These are phyloP conservation scores for Mycena indigotica DNA, from an alignment of 768 basidiomycete genomes.

Conservation along the genomic window DNA sequence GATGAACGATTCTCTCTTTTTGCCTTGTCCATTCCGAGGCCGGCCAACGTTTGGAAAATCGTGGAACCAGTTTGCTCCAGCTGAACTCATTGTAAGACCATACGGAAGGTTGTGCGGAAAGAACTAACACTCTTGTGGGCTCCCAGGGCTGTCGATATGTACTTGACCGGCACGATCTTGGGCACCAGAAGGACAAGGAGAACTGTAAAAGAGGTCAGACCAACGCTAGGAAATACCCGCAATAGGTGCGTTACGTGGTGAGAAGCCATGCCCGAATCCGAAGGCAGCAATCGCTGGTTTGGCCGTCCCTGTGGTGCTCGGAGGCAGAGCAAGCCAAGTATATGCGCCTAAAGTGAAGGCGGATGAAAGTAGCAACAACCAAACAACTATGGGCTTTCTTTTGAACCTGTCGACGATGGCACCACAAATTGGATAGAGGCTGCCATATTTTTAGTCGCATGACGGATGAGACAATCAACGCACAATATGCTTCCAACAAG, in stretches of 20 bases:
- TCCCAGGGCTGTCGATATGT: slow-evolving; percentile 76
- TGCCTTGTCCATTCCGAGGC: slow-evolving; percentile 59
- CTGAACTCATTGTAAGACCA: slow-evolving; percentile 37
- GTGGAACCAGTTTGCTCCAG: slow-evolving; percentile 77
- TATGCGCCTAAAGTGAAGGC: slow-evolving; percentile 62
- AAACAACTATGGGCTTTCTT: slow-evolving; percentile 57
- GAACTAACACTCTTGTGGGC: slow-evolving; percentile 73
- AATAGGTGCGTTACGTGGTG: slow-evolving; percentile 54
- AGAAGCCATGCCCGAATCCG: slow-evolving; percentile 71
- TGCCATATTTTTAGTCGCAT: background rate
- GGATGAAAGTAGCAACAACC: slow-evolving; percentile 61
- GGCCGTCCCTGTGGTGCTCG: slow-evolving; percentile 56
- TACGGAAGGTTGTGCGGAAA: background rate
- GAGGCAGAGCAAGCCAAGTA: slow-evolving; percentile 66
- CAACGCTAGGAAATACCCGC: background rate
- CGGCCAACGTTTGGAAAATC: slow-evolving; percentile 72
- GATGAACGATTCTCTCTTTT: slow-evolving; percentile 31
- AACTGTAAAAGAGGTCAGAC: slow-evolving; percentile 43
- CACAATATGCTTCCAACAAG: slow-evolving; percentile 70
- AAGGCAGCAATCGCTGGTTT: slow-evolving; percentile 64
- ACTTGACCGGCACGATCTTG: slow-evolving; percentile 66
- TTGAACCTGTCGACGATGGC: slow-evolving; percentile 63
- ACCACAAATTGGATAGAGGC: slow-evolving; percentile 51
- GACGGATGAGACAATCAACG: slow-evolving; percentile 24
- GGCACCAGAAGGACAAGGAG: slow-evolving; percentile 76